Evolutionary conservation across 2,329 filamentous ascomycete genomes (phyloP).

Genomic region (Botryotinia narcissicola): DNA sequence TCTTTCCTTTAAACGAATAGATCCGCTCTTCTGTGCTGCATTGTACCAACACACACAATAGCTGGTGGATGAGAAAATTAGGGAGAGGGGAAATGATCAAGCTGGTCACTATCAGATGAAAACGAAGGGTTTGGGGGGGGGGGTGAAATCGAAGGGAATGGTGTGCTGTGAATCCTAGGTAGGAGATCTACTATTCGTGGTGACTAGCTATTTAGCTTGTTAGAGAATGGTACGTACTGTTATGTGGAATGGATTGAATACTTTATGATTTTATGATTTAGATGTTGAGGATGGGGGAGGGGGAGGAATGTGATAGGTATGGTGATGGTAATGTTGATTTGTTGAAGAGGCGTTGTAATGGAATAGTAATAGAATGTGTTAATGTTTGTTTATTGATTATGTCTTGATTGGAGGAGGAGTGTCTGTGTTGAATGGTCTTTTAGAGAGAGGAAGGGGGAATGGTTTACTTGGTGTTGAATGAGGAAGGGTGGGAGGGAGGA

Average conservation of each 20-base stretch:
- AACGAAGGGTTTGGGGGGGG: no score
- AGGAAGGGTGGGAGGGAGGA: no score
- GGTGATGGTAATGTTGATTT: background rate
- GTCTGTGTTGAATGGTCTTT: no score
- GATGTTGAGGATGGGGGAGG: background rate
- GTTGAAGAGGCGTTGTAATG: background rate
- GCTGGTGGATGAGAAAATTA: background rate
- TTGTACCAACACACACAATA: background rate
- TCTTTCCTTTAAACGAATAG: background rate
- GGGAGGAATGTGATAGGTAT: background rate
- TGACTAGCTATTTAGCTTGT: background rate
- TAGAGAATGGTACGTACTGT: no score
- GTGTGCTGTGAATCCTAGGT: background rate
- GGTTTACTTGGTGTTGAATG: no score
- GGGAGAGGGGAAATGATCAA: background rate
- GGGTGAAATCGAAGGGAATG: background rate
- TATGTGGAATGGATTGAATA: background rate
- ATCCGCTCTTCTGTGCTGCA: background rate
- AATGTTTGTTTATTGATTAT: no score
- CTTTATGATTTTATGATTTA: no score
- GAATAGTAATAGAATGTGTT: background rate
- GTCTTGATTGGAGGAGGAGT: no score
- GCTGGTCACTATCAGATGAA: background rate
- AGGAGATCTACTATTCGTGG: accelerated
- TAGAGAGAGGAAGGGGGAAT: no score